phyloP scores from a whole-genome alignment of 2,329 filamentous ascomycete species.

The Fusarium paranaense region DNA sequence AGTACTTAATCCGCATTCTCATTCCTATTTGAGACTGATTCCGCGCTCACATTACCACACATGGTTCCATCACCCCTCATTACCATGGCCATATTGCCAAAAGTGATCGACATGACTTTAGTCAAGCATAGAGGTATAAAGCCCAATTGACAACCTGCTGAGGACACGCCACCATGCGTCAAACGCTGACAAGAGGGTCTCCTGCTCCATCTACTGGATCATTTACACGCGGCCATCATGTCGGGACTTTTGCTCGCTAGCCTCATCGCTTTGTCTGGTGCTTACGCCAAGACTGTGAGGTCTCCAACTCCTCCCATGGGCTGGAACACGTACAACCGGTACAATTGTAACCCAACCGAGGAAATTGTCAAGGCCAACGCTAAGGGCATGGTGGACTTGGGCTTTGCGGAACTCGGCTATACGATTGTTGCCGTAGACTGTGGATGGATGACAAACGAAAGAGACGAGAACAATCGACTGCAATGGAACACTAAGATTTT shows the following conservation, averaged over 20 bases:
- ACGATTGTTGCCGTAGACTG: conserved; percentile 68
- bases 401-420: conserved; percentile 65
- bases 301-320: conserved; percentile 58
- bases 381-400: conserved; percentile 63
- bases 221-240: conserved; percentile 8
- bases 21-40: neutral
- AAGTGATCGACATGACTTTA: neutral
- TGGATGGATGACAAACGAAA: conserved; percentile 61
- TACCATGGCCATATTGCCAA: neutral
- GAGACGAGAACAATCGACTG: conserved; percentile 57
- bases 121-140: neutral
- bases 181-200: neutral
- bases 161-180: neutral
- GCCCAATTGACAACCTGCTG: neutral
- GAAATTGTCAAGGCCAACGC: conserved; percentile 56
- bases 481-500: conserved; percentile 64
- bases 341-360: conserved; percentile 33
- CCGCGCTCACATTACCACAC: neutral
- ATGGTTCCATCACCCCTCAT: neutral
- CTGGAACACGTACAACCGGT: conserved; percentile 71
- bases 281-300: conserved; percentile 21
- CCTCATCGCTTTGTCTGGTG: conserved; percentile 13
- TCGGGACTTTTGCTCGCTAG: neutral
- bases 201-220: neutral
- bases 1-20: neutral